Conservation (phyloP, 768 basidiomycete species). For the Xerocomellus intermedius region DNA sequence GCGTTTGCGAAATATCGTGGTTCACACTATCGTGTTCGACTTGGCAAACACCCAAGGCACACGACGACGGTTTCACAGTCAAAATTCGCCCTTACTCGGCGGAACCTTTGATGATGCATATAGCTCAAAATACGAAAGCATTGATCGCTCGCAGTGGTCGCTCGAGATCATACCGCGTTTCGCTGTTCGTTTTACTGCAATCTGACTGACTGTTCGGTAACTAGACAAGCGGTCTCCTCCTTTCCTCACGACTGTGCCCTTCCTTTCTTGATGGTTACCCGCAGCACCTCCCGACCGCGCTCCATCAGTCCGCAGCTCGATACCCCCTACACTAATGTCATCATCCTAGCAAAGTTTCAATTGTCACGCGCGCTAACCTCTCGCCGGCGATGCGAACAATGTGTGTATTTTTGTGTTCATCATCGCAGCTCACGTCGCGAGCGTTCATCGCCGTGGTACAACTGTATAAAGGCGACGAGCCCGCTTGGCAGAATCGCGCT, state of each 20-base stretch:
- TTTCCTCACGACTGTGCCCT: neutral
- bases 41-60: neutral
- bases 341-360: neutral
- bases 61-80: neutral
- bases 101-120: neutral
- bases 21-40: neutral
- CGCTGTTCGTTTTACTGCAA: neutral
- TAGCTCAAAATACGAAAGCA: no score
- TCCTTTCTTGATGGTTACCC: neutral
- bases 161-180: neutral
- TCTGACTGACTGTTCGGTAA: neutral
- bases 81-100: no score
- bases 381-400: neutral
- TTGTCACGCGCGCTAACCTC: neutral
- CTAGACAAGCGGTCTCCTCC: neutral
- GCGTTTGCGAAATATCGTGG: neutral
- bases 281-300: neutral
- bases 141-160: neutral
- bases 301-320: neutral
- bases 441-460: neutral
- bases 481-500: neutral
- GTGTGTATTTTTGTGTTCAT: neutral
- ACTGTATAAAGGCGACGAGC: neutral
- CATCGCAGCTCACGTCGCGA: neutral
- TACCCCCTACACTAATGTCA: neutral